Evolutionary conservation across 305 asterid genomes (phyloP).

Genomic region (Withania somnifera): DNA sequence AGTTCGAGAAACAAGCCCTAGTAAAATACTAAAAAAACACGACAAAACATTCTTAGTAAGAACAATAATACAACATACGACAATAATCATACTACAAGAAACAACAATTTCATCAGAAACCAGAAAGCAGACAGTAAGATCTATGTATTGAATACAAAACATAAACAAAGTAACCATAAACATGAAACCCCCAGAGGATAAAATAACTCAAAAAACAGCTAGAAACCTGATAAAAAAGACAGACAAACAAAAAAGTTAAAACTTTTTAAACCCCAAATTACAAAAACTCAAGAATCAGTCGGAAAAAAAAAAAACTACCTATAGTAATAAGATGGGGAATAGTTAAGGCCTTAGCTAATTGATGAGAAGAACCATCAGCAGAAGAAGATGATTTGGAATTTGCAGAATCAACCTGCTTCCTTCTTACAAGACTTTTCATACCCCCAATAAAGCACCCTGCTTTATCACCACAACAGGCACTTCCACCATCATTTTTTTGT

Average conservation of each 20-base stretch:
- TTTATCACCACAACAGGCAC: conserved; percentile 19
- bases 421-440: conserved; percentile 60
- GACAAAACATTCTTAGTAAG: too few species aligned
- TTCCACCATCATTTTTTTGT: neutral
- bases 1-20: too few species aligned
- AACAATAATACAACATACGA: too few species aligned
- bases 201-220: neutral
- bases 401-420: conserved; percentile 86
- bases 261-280: neutral
- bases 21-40: too few species aligned
- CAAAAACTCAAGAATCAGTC: neutral
- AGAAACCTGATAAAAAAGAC: neutral
- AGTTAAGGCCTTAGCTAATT: conserved; percentile 74
- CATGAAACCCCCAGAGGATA: neutral
- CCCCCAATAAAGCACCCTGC: conserved; percentile 36
- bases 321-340: conserved; percentile 83
- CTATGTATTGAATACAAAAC: neutral
- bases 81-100: too few species aligned
- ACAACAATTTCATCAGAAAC: neutral
- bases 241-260: too few species aligned
- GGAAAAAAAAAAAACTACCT: conserved; percentile 22
- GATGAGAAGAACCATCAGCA: conserved; percentile 25
- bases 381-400: conserved; percentile 27
- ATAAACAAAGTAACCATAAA: neutral
- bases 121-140: neutral